Evolutionary conservation across 345 rosid species (phyloP).

Genomic region (Citrus inodora): DNA sequence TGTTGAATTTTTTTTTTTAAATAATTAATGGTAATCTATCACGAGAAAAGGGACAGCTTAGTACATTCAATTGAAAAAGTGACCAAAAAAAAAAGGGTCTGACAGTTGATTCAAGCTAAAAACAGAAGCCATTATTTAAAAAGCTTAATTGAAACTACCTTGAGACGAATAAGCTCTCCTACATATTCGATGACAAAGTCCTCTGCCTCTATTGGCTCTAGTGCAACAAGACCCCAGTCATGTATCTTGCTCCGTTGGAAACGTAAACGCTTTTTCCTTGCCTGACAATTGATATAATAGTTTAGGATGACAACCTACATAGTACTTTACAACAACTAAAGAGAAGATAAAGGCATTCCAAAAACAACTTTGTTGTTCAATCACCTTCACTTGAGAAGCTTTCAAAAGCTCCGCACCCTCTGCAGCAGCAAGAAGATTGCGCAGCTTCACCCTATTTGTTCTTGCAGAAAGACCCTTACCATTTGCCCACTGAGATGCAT

Average conservation of each 20-base stretch:
- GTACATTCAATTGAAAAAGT: slow-evolving; percentile 1
- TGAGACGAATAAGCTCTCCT: slow-evolving; percentile 92
- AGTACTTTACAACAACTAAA: slow-evolving; percentile 5
- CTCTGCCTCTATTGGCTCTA: slow-evolving; percentile 93
- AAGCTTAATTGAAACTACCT: slow-evolving; percentile 47
- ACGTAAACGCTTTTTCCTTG: slow-evolving; percentile 84
- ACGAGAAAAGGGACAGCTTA: slow-evolving; percentile 10
- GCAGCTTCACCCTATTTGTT: slow-evolving; percentile 91
- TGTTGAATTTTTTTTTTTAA: slow-evolving; percentile 27
- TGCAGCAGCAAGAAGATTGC: slow-evolving; percentile 95
- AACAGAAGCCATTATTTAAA: not conserved
- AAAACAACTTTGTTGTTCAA: slow-evolving; percentile 8
- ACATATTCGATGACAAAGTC: slow-evolving; percentile 98
- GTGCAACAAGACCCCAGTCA: slow-evolving; percentile 98
- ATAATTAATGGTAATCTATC: slow-evolving; percentile 7
- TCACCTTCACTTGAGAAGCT: slow-evolving; percentile 89
- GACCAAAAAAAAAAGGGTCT: not conserved
- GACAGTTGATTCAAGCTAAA: not conserved
- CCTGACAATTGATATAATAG: slow-evolving; percentile 43
- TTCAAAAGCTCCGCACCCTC: slow-evolving; percentile 97
- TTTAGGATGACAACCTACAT: slow-evolving; percentile 18
- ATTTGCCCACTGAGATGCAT: slow-evolving; percentile 41
- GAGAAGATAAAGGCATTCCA: slow-evolving; percentile 8
- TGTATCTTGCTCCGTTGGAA: slow-evolving; percentile 97
- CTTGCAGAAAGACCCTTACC: slow-evolving; percentile 86